Conservation (phyloP, 371 early-diverging fungal species). For the Mortierella sp. region DNA sequence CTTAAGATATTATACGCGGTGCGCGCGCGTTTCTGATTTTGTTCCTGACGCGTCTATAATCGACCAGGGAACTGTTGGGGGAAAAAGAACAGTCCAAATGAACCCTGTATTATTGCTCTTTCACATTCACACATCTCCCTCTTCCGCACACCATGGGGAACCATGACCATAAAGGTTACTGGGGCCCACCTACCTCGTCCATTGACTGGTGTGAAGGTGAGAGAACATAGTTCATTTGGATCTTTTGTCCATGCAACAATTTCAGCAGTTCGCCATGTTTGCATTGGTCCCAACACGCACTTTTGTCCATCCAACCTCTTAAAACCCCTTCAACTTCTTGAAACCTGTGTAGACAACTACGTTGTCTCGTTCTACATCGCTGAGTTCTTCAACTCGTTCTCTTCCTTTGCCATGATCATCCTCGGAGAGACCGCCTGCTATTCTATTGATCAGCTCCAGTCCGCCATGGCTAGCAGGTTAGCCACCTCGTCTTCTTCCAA, state of each 20-base stretch:
- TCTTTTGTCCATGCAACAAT: no score
- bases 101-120: no score
- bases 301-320: no score
- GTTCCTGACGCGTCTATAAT: no score
- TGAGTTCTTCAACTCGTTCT: constrained; percentile 77
- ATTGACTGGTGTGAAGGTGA: constrained; percentile 55
- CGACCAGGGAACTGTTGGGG: no score
- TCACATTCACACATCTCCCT: background rate
- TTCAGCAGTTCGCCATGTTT: no score
- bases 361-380: constrained; percentile 66
- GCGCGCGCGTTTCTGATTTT: no score
- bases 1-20: no score
- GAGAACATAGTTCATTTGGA: no score
- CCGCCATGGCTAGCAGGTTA: constrained; percentile 20
- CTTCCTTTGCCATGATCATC: constrained; percentile 69
- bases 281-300: no score
- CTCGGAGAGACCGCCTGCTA: constrained; percentile 66
- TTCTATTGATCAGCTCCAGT: constrained; percentile 54
- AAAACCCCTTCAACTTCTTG: no score
- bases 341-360: constrained; percentile 60
- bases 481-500: constrained; percentile 1
- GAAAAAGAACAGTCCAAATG: no score
- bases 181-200: constrained; percentile 53
- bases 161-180: constrained; percentile 17
- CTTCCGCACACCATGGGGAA: constrained; percentile 1